A percentile compares a stretch with the other conserved stretches of the same genome.
phyloP scores from a whole-genome alignment of 169 alveolate species.

The Sarcocystis neurona region DNA sequence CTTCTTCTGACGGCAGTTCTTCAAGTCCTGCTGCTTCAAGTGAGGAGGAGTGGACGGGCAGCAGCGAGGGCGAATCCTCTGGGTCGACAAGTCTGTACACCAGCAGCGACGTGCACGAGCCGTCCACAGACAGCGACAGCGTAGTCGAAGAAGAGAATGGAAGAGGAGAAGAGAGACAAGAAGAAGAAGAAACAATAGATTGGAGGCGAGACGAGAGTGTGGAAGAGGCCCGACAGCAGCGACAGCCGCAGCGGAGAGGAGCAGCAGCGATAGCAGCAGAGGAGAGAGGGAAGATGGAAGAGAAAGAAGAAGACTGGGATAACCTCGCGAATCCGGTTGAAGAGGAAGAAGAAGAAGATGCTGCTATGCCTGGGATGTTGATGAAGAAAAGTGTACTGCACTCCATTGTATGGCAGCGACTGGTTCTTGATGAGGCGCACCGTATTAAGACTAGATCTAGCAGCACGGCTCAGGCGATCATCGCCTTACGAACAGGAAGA shows the following conservation, averaged over 20 bases:
- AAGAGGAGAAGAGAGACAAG: constrained; percentile 10
- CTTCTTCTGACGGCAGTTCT: not conserved
- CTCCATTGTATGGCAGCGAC: constrained; percentile 74
- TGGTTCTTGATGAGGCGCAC: constrained; percentile 96
- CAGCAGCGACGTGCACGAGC: not conserved
- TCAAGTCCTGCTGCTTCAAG: not conserved
- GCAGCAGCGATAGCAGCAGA: not conserved
- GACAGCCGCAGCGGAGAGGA: not conserved
- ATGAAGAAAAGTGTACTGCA: constrained; percentile 48
- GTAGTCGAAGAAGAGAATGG: no score
- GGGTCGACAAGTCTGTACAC: not conserved
- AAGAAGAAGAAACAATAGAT: not conserved
- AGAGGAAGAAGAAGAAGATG: constrained; percentile 62
- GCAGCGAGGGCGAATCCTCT: not conserved
- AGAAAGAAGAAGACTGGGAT: constrained; percentile 44
- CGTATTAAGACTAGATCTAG: constrained; percentile 92
- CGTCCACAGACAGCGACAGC: no score
- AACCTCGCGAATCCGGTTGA: constrained; percentile 47
- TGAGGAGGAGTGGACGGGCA: not conserved
- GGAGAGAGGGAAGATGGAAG: not conserved
- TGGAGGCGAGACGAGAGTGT: not conserved
- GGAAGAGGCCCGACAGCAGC: no score
- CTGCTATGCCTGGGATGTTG: constrained; percentile 19
- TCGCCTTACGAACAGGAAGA: constrained; percentile 69
- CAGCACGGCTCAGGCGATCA: constrained; percentile 87